These are phyloP conservation scores for Vitis labrusca DNA, from an alignment of 164 flowering plant species.

Conservation along the genomic window DNA sequence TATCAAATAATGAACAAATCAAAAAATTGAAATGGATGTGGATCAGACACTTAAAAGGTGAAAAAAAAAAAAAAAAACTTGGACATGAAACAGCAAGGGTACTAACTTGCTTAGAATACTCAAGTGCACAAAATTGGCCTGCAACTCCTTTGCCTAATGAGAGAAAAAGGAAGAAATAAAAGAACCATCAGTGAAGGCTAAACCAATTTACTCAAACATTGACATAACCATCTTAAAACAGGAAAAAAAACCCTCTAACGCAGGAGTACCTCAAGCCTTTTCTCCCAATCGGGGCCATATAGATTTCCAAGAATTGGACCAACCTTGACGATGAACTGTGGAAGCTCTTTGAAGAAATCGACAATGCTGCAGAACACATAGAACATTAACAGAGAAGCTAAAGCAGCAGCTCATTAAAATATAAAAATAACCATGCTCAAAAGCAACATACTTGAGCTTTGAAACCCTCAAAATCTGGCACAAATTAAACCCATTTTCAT, in stretches of 20 bases:
- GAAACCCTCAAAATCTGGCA: constrained; percentile 71
- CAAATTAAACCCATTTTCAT: constrained; percentile 45
- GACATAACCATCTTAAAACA: not conserved
- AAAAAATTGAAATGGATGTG: not conserved
- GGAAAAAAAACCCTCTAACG: not conserved
- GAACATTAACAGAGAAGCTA: not conserved
- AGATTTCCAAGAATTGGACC: constrained; percentile 59
- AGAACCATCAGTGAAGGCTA: not conserved
- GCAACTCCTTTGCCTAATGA: constrained; percentile 79
- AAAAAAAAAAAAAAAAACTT: not conserved
- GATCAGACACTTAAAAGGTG: not conserved
- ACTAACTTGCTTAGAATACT: constrained; percentile 81
- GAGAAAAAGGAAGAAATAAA: constrained; percentile 6
- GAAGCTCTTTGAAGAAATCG: constrained; percentile 88
- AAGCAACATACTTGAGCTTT: constrained; percentile 59
- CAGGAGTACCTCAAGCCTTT: constrained; percentile 71
- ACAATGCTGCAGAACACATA: constrained; percentile 44
- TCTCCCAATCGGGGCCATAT: constrained; percentile 90
- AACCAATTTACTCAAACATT: not conserved
- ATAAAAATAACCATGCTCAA: not conserved
- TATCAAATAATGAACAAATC: not conserved
- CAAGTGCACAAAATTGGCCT: constrained; percentile 78
- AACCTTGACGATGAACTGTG: constrained; percentile 78
- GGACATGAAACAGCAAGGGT: constrained; percentile 1
- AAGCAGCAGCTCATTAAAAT: not conserved